Percentiles rank a stretch among this genome's conserved stretches.
These are phyloP conservation scores for Lentinus tigrinus DNA, from an alignment of 768 basidiomycete genomes.

Conservation along the genomic window DNA sequence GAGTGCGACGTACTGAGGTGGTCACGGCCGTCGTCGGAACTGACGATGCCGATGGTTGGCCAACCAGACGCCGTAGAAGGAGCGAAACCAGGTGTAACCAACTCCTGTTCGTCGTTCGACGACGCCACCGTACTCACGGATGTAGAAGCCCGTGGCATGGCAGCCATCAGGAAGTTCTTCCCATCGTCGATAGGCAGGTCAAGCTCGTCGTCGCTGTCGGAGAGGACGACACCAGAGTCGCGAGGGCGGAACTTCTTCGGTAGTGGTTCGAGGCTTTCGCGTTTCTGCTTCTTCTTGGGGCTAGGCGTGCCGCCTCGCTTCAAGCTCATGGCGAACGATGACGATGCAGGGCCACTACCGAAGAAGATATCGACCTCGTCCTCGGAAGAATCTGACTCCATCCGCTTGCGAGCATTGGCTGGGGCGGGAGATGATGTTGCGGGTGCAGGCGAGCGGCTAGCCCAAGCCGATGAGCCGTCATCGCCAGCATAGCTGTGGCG, in stretches of 20 bases:
- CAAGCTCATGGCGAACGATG: slow-evolving; percentile 58
- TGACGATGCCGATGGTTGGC: slow-evolving; percentile 48
- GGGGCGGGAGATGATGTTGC: slow-evolving; percentile 15
- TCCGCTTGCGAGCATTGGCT: slow-evolving; percentile 16
- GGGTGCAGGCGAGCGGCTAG: slow-evolving; percentile 9
- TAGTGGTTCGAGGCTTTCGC: slow-evolving; percentile 33
- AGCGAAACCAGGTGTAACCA: slow-evolving; percentile 66
- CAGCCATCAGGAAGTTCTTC: slow-evolving; percentile 27
- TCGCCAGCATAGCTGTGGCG: slow-evolving; percentile 69
- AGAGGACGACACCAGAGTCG: slow-evolving; percentile 64
- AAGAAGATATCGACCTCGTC: slow-evolving; percentile 28
- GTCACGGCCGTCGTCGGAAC: slow-evolving; percentile 14
- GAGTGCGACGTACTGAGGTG: slow-evolving; percentile 1
- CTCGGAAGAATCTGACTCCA: slow-evolving; percentile 21
- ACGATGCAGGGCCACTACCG: slow-evolving; percentile 40
- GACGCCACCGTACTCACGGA: slow-evolving; percentile 64
- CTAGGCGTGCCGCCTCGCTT: slow-evolving; percentile 55
- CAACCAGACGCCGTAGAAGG: slow-evolving; percentile 60
- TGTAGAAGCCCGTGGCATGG: slow-evolving; percentile 58
- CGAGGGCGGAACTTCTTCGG: slow-evolving; percentile 71
- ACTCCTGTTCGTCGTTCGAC: slow-evolving; percentile 59
- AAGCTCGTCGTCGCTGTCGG: slow-evolving; percentile 43
- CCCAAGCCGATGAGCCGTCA: slow-evolving; percentile 21
- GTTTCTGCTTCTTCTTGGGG: slow-evolving; percentile 37
- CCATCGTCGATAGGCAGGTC: slow-evolving; percentile 14